Evolutionary conservation across 2,329 filamentous ascomycete species (phyloP).

Genomic region (Fusarium sp.): DNA sequence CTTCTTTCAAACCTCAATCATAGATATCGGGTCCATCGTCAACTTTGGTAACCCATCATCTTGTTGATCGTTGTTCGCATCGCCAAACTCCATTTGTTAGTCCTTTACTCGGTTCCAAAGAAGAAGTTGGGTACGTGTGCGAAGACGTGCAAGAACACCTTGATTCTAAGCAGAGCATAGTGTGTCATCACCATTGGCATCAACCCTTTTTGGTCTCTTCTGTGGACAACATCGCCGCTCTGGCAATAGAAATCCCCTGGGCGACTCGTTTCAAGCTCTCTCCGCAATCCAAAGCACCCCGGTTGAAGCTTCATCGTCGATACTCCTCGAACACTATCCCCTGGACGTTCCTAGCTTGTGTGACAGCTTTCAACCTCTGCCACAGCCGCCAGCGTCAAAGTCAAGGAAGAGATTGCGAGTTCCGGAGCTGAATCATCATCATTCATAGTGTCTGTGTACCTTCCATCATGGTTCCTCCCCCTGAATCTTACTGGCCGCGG

Average conservation of each 20-base stretch:
- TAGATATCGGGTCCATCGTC: conserved; percentile 1
- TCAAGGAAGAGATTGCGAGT: not conserved
- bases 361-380: not conserved
- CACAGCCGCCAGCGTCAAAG: not conserved
- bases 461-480: not conserved
- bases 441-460: too few species aligned
- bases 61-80: not conserved
- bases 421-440: not conserved
- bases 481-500: not conserved
- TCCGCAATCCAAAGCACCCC: not conserved
- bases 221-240: not conserved
- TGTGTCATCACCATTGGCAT: not conserved
- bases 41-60: not conserved
- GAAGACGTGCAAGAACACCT: not conserved
- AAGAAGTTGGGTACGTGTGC: not conserved
- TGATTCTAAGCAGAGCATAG: not conserved
- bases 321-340: not conserved
- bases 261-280: too few species aligned
- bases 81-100: not conserved
- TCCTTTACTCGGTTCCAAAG: not conserved
- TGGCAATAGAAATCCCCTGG: not conserved
- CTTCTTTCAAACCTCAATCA: not conserved
- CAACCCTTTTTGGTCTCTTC: not conserved
- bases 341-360: not conserved
- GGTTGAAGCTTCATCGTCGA: not conserved